Conservation (phyloP, 176 grass and related monocot genomes). For the Dactylis glomerata region DNA sequence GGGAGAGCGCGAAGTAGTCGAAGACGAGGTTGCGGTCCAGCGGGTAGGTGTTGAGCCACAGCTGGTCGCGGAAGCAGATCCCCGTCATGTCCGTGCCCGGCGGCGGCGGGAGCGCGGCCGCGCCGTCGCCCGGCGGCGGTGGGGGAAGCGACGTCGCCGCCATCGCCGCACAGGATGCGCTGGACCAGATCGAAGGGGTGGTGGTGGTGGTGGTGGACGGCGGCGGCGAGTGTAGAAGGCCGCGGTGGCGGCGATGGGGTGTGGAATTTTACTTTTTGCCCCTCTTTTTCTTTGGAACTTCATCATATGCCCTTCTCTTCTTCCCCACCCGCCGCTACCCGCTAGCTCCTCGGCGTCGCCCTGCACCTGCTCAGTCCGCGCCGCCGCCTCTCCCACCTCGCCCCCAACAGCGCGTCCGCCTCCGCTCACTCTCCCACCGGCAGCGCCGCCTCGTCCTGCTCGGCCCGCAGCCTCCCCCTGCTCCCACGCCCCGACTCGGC, state of each 20-base stretch:
- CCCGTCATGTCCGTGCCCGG: slow-evolving; percentile 99
- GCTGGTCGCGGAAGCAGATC: slow-evolving; percentile 98
- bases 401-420: too few species aligned
- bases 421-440: too few species aligned
- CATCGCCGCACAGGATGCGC: slow-evolving; percentile 29
- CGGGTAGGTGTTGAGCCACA: slow-evolving; percentile 93
- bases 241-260: background rate
- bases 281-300: too few species aligned
- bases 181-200: background rate
- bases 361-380: too few species aligned
- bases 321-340: too few species aligned
- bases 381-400: too few species aligned
- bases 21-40: slow-evolving; percentile 98
- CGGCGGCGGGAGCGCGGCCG: slow-evolving; percentile 45
- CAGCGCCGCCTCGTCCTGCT: too few species aligned
- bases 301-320: too few species aligned
- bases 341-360: too few species aligned
- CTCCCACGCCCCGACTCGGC: too few species aligned
- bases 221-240: background rate
- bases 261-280: too few species aligned
- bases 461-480: too few species aligned
- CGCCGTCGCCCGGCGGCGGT: slow-evolving; percentile 42
- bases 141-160: slow-evolving; percentile 57
- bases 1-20: slow-evolving; percentile 97
- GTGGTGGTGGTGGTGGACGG: background rate